Evolutionary conservation across 176 grass and related monocot genomes (phyloP).

Genomic region (Pharus latifolius): DNA sequence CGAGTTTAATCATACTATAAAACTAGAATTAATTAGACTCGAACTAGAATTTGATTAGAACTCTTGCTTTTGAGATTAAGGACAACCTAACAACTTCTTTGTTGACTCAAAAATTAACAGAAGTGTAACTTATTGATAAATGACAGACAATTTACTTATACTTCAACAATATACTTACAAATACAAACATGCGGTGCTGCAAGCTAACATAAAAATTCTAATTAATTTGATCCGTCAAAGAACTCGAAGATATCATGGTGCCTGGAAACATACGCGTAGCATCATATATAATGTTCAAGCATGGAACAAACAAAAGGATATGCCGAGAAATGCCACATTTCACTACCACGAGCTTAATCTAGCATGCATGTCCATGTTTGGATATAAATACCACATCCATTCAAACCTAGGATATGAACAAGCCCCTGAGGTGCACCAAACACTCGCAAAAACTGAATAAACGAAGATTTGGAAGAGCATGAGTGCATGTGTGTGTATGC

Average conservation of each 20-base stretch:
- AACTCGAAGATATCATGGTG: slow-evolving; percentile 7
- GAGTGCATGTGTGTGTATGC: not conserved
- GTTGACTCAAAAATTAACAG: too few species aligned
- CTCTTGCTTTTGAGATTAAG: too few species aligned
- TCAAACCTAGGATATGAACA: slow-evolving; percentile 9
- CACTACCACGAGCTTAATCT: not conserved
- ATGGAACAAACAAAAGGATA: slow-evolving; percentile 23
- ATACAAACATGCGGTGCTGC: too few species aligned
- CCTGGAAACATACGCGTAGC: slow-evolving; percentile 20
- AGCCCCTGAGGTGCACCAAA: slow-evolving; percentile 18
- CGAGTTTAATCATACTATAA: too few species aligned
- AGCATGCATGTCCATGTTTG: not conserved
- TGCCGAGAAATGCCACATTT: slow-evolving; percentile 20
- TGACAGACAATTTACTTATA: too few species aligned
- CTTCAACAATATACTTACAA: too few species aligned
- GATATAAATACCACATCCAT: slow-evolving; percentile 31
- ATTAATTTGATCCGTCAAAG: too few species aligned
- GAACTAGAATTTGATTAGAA: too few species aligned
- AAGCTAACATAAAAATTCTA: too few species aligned
- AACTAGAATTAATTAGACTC: too few species aligned
- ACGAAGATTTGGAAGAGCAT: not conserved
- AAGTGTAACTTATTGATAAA: too few species aligned
- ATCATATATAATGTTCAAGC: not conserved
- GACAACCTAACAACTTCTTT: too few species aligned
- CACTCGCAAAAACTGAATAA: not conserved